Evolutionary conservation across 2,329 filamentous ascomycete genomes (phyloP).

Genomic region (Clonostachys chloroleuca): DNA sequence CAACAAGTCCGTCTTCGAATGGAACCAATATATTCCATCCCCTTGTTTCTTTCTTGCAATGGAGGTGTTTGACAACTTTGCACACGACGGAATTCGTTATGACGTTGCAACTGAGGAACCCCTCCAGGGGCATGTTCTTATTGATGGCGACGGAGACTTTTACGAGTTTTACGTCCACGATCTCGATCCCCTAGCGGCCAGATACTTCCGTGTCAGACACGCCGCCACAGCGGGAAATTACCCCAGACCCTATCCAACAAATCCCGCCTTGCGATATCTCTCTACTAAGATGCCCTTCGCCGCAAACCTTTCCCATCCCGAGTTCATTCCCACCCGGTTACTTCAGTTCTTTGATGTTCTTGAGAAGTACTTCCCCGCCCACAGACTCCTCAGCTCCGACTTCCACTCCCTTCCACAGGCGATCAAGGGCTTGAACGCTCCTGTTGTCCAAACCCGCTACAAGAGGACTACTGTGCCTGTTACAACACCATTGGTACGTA

Average conservation of each 20-base stretch:
- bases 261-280: conserved; percentile 54
- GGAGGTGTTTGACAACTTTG: conserved; percentile 98
- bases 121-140: conserved; percentile 82
- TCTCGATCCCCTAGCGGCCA: conserved; percentile 76
- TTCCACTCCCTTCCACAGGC: conserved; percentile 85
- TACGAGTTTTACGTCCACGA: conserved; percentile 85
- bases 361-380: conserved; percentile 81
- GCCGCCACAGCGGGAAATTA: conserved; percentile 65
- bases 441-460: conserved; percentile 94
- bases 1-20: conserved; percentile 93
- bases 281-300: conserved; percentile 64
- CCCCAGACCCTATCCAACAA: conserved; percentile 54
- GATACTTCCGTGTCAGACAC: conserved; percentile 81
- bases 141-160: conserved; percentile 83
- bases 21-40: conserved; percentile 79
- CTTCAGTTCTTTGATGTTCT: conserved; percentile 97
- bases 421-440: conserved; percentile 80
- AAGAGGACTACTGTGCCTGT: conserved; percentile 84
- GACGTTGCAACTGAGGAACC: conserved; percentile 75
- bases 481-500: conserved; percentile 76
- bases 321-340: conserved; percentile 90
- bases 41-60: conserved; percentile 97
- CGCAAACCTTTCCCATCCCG: conserved; percentile 73
- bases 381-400: conserved; percentile 84
- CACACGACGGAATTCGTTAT: conserved; percentile 92